Evolutionary conservation across 2,329 filamentous ascomycete species (phyloP), one percentile per base, ranked within the genome.

Genomic region (Diplodia intermedia): DNA sequence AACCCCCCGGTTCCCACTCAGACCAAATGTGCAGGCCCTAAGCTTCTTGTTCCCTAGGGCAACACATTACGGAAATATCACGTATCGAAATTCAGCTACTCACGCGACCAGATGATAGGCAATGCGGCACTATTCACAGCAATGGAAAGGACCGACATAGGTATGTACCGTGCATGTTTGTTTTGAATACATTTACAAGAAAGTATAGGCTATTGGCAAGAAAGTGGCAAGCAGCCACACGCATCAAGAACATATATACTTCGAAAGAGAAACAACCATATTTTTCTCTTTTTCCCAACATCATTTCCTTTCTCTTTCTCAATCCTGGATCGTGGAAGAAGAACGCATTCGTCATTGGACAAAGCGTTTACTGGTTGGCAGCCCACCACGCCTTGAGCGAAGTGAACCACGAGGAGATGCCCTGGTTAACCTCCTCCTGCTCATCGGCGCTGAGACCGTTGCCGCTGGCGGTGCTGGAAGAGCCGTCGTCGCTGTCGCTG

Each of bases 171-270:
- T 63, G 60, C 60, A 38, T n/a, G 49, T 47, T 52, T 52, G 43
- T 63, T 47, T 52, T 63, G 60, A 63, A 63, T 63, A 63, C 60
- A 63, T 63, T 63, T 63, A 63, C 60, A 63, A 63, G 60, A 63
- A 12, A 63, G 43, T 38, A 50, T 50, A 53, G 54, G 54, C 31
- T n/a, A 47, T 47, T 47, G 18, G 43, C 43, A 47, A 47, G 43
- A 6, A 47, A 47, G n/a, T 3, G 43, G 31, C 31, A 33, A 47
- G 40, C 40, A 52, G 38, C 47, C 60, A 38, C 60, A 47, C 60
- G 20, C 47, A 53, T 63, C 60, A 38, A 63, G 18, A 56, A 29
- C 23, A 20, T 43, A 61, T 43, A 49, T 36, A 61, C 38, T 43
- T 36, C 38, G 40, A 49, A 47, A 61, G 31, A 56, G 20, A 26